Conservation (phyloP, 192 early-diverging fungal species). For the Coemansia sp. region DNA sequence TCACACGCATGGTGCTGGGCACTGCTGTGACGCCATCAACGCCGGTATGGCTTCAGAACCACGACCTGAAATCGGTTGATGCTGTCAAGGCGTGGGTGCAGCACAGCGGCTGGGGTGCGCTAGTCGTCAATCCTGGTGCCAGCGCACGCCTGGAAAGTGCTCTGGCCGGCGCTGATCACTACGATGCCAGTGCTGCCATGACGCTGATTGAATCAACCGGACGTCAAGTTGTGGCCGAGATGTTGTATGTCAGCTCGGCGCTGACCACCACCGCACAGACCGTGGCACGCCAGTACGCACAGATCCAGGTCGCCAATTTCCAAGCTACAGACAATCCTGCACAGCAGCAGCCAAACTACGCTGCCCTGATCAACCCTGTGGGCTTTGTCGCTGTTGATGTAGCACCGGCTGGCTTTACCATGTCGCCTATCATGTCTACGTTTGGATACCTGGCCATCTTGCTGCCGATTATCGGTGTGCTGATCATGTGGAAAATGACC, state of each 20-base stretch:
- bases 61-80: conserved; percentile 8
- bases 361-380: conserved; percentile 28
- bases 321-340: not conserved
- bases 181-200: conserved; percentile 25
- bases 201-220: conserved; percentile 31
- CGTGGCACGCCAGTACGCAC: conserved; percentile 18
- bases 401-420: conserved; percentile 24
- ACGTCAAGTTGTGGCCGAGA: conserved; percentile 24
- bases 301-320: conserved; percentile 18
- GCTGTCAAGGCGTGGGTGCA: conserved; percentile 19
- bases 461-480: conserved; percentile 24
- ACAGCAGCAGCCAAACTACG: conserved; percentile 13
- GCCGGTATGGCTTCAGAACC: conserved; percentile 23
- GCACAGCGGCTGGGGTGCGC: conserved; percentile 26
- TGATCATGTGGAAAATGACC: conserved; percentile 48
- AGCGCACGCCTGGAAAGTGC: conserved; percentile 23
- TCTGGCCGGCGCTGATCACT: conserved; percentile 18
- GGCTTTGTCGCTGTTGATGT: conserved; percentile 25
- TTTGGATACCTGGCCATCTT: conserved; percentile 26
- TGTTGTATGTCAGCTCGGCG: conserved; percentile 25
- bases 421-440: conserved; percentile 29
- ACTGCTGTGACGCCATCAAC: conserved; percentile 9
- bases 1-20: conserved; percentile 30
- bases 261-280: conserved; percentile 11
- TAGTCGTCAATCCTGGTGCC: conserved; percentile 39